Base-by-base conservation (phyloP, 2,329 filamentous ascomycete species). In the Talaromyces albobiverticillius region DNA sequence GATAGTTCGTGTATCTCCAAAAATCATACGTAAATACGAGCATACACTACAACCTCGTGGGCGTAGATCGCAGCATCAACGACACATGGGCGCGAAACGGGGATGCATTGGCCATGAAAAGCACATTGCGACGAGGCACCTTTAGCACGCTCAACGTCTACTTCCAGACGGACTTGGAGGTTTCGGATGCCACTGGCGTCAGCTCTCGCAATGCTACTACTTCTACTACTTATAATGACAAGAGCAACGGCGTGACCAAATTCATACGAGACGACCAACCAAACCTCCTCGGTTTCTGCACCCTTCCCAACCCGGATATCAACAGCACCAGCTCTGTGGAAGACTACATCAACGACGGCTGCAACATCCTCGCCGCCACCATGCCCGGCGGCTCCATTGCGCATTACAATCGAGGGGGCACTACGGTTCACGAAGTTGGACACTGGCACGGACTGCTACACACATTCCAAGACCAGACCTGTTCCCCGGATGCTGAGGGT, bases 131-230 rank as follows among this genome's bases (percentile, higher is more conserved):
- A 20, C 69, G 75, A 55, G 82, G 82, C 49, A 76, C 65, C 36
- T 85, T 85, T 67, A 58, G 62, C 36, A 75, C 76, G 1, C 72
- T 84, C 32, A 85, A 85, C 65, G 70, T 85, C 56, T 84, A 83
- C 70, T 84, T 83, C 70, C 79, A 83, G 65, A 79, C 78, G 29
- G 73, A 83, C 53, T 72, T 84, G 14, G 65, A 72, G 29, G 57
- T 63, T 0, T 58, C 64, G 4, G 48, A 51, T 4, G 47, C 63
- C 5, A 60, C 54, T 11, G 60, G 63, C 31, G 61, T 63, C 5
- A 63, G 63, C 4, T 59, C 57, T 22, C 54, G 57, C 5, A 46
- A 57, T 23, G 54, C 62, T 5, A 23, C 25, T 16, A 11, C 36
- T 7, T 5, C 25, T 9, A 29, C 4, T 29, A 29, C 4, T 9